Percentiles rank a stretch among this genome's conserved stretches.
These are phyloP conservation scores for Camillea tinctor DNA, from an alignment of 2,329 filamentous ascomycete genomes.

Conservation along the genomic window DNA sequence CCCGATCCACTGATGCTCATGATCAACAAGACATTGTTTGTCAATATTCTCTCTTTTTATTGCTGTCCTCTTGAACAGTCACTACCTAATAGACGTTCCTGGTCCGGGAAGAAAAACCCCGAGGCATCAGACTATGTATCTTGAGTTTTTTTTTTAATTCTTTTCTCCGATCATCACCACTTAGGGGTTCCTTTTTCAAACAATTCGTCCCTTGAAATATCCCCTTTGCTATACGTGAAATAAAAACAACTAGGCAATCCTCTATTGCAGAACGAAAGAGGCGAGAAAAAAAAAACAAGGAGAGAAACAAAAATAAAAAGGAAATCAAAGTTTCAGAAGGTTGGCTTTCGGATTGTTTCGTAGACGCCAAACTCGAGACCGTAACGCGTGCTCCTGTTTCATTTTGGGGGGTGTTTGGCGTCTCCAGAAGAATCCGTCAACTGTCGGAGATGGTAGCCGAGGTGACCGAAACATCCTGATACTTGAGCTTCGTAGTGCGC, in stretches of 20 bases:
- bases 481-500: slow-evolving; percentile 1
- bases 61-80: slow-evolving; percentile 5
- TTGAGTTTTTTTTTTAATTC: neutral
- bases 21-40: neutral
- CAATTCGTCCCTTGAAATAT: neutral
- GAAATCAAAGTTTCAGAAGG: neutral
- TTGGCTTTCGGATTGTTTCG: neutral
- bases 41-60: slow-evolving; percentile 7
- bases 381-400: neutral
- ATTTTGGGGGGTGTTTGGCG: neutral
- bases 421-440: neutral
- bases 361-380: neutral
- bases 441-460: neutral
- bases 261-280: neutral
- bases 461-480: neutral
- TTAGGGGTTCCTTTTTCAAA: neutral
- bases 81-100: slow-evolving; percentile 2
- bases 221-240: neutral
- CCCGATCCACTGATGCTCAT: no score
- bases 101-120: neutral
- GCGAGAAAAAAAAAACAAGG: neutral
- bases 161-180: neutral
- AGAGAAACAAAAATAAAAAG: neutral
- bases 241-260: neutral
- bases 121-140: neutral